Evolutionary conservation across 2,329 filamentous ascomycete genomes (phyloP).

Genomic region (Nemania diffusa): DNA sequence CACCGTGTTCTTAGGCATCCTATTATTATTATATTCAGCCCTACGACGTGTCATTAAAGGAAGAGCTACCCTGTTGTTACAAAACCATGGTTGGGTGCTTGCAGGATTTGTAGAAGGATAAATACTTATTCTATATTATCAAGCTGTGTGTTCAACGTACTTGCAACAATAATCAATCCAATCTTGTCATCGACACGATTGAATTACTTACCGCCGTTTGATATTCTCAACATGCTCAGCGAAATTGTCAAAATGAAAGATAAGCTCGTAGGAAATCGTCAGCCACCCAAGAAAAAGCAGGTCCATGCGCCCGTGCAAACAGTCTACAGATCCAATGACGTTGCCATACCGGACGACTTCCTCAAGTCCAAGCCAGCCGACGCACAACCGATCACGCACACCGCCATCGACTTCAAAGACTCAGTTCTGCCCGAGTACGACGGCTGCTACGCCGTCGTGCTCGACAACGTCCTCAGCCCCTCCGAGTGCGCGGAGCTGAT

Average conservation of each 20-base stretch:
- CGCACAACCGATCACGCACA: constrained; percentile 57
- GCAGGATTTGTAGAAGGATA: too few species aligned
- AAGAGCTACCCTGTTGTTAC: too few species aligned
- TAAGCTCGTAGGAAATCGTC: not conserved
- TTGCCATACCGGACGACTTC: constrained; percentile 58
- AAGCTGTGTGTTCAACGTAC: too few species aligned
- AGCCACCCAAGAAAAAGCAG: constrained; percentile 3
- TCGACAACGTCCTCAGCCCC: constrained; percentile 71
- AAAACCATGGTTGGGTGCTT: too few species aligned
- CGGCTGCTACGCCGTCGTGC: constrained; percentile 66
- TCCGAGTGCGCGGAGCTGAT: constrained; percentile 70
- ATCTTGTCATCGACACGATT: not conserved
- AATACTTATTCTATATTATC: too few species aligned
- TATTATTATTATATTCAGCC: too few species aligned
- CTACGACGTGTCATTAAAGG: too few species aligned
- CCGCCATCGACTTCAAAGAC: constrained; percentile 64
- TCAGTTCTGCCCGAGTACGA: constrained; percentile 64
- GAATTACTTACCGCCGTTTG: too few species aligned
- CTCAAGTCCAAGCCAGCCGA: constrained; percentile 56
- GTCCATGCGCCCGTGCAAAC: constrained; percentile 42
- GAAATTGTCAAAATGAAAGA: constrained; percentile 15
- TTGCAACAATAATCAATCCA: not conserved
- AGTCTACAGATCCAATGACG: constrained; percentile 50
- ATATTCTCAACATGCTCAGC: constrained; percentile 21
- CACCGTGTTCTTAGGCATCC: too few species aligned